phyloP scores from a whole-genome alignment of 129 eudicot genomes.

The Ambrosia trifida region DNA sequence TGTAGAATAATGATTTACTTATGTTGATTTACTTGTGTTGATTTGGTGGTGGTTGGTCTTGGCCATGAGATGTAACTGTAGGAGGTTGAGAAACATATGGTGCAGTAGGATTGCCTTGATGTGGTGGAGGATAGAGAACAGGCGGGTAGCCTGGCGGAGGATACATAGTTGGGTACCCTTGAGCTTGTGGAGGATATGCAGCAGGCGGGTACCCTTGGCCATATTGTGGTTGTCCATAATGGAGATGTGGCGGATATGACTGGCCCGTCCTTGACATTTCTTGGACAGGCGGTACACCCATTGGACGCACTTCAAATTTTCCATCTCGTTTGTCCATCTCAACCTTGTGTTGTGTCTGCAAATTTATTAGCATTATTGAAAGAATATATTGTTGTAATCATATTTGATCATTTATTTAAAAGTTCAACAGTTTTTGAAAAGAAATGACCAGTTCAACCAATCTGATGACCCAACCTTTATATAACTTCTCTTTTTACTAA shows the following conservation, averaged over 20 bases:
- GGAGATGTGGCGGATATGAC: conserved; percentile 42
- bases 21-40: conserved; percentile 19
- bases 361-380: not conserved
- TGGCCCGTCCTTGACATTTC: conserved; percentile 90
- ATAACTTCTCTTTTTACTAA: not conserved
- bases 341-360: conserved; percentile 96
- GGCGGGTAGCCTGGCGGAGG: conserved; percentile 42
- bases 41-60: conserved; percentile 25
- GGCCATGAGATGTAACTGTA: conserved; percentile 26
- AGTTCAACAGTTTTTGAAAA: too few relatives aligned
- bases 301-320: conserved; percentile 56
- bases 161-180: conserved; percentile 47
- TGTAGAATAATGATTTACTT: not conserved
- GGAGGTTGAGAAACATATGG: conserved; percentile 26
- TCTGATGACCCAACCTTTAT: too few relatives aligned
- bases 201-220: conserved; percentile 39
- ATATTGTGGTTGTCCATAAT: conserved; percentile 39
- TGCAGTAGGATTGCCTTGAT: conserved; percentile 22
- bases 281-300: conserved; percentile 77
- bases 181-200: conserved; percentile 33
- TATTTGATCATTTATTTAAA: too few relatives aligned
- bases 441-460: too few relatives aligned
- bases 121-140: conserved; percentile 21
- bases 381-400: not conserved
- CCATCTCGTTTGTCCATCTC: conserved; percentile 99